Conservation (phyloP, 2,329 filamentous ascomycete genomes). For the Diaporthe sp. region DNA sequence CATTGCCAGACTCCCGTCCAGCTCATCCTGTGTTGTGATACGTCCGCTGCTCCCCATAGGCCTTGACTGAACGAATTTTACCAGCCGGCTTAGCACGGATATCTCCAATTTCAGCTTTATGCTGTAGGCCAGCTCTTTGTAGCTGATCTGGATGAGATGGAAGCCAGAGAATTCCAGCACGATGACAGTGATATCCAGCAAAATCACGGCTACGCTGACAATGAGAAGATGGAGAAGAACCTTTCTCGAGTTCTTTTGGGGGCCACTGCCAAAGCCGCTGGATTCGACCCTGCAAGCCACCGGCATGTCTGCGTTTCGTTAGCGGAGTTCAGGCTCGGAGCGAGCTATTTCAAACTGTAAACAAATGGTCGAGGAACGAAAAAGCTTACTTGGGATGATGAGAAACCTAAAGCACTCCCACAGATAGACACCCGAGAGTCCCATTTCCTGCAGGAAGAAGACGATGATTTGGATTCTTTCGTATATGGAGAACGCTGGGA, state of each 20-base stretch:
- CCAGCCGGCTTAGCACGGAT: background rate
- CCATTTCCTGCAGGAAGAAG: constrained; percentile 4
- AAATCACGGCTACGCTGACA: background rate
- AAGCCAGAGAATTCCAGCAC: constrained; percentile 4
- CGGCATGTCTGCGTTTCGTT: background rate
- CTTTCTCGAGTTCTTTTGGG: background rate
- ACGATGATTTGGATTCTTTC: constrained; percentile 13
- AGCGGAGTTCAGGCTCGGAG: too few species aligned
- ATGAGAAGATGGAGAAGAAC: background rate
- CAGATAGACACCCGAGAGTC: background rate
- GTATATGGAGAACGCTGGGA: background rate
- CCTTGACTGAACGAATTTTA: background rate
- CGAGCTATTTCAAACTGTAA: too few species aligned
- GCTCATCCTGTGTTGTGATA: background rate
- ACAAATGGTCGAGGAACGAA: background rate
- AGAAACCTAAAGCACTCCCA: constrained; percentile 19
- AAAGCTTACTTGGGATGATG: background rate
- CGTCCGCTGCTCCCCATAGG: background rate
- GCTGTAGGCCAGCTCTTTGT: constrained; percentile 7
- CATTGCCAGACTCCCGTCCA: background rate
- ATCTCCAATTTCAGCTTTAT: constrained; percentile 16
- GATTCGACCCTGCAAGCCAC: background rate
- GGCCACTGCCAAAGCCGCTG: background rate
- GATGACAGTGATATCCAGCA: background rate
- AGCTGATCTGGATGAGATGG: constrained; percentile 7